A percentile compares a stretch with the other conserved stretches of the same genome.
Evolutionary conservation across 2,329 filamentous ascomycete species (phyloP).

Genomic region (Fusarium succisae): DNA sequence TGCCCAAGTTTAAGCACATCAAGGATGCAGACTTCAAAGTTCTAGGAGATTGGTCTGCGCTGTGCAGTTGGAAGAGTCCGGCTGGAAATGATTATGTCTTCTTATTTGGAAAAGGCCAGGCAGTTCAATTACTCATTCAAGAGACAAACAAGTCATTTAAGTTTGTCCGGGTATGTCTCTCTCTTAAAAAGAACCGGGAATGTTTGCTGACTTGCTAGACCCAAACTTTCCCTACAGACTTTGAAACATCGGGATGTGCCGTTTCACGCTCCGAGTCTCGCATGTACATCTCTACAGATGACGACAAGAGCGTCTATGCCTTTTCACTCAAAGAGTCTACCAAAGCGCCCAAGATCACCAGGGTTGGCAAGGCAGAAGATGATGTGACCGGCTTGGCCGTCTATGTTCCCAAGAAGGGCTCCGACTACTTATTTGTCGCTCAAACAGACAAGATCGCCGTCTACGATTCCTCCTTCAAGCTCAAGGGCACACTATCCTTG

Average conservation of each 20-base stretch:
- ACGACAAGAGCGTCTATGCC: conserved; percentile 49
- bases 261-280: conserved; percentile 48
- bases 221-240: conserved; percentile 53
- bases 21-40: conserved; percentile 46
- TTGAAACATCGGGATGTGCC: conserved; percentile 56
- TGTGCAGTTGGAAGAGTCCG: conserved; percentile 56
- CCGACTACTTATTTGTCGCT: conserved; percentile 55
- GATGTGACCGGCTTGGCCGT: conserved; percentile 54
- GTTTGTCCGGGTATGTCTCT: conserved; percentile 48
- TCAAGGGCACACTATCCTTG: conserved; percentile 50
- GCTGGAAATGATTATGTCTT: conserved; percentile 56
- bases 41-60: conserved; percentile 58
- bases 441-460: conserved; percentile 50
- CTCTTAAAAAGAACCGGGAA: fast-evolving
- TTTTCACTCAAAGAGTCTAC: conserved; percentile 54
- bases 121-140: conserved; percentile 51
- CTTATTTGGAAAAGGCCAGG: conserved; percentile 55
- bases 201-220: conserved; percentile 41
- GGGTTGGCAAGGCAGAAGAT: conserved; percentile 48
- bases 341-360: conserved; percentile 46
- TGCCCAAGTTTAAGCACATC: conserved; percentile 45
- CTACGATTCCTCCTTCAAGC: conserved; percentile 49
- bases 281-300: conserved; percentile 54
- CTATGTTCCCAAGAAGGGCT: conserved; percentile 50
- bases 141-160: conserved; percentile 42